phyloP scores from a whole-genome alignment of 1,284 basidiomycete genomes.

The Cryptococcus sp. region DNA sequence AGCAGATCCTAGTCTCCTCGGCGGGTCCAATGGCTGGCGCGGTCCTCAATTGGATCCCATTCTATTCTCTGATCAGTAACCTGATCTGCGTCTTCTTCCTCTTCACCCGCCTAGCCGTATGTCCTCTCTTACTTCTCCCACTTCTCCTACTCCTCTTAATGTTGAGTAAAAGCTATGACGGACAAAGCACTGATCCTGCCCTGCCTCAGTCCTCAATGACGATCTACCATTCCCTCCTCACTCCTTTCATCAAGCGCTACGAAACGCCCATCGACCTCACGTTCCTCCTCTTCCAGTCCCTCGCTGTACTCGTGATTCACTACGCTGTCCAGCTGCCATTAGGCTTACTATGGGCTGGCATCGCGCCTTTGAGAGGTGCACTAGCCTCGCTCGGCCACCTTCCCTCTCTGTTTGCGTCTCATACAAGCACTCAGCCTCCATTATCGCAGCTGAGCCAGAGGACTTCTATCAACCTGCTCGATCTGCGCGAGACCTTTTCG shows the following conservation, averaged over 20 bases:
- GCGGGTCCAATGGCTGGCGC: background rate
- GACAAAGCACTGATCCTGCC: background rate
- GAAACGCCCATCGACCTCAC: constrained; percentile 44
- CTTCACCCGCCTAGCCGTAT: constrained; percentile 30
- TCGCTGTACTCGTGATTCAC: constrained; percentile 22
- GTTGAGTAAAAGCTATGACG: background rate
- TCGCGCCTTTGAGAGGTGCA: background rate
- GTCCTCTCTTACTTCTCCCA: constrained; percentile 2
- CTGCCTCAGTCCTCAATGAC: constrained; percentile 26
- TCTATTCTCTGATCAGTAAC: constrained; percentile 35
- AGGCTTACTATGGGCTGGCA: background rate
- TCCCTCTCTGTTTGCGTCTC: background rate
- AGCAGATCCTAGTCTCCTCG: background rate
- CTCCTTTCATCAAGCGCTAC: constrained; percentile 28
- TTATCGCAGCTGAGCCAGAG: background rate
- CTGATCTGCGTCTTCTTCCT: constrained; percentile 24
- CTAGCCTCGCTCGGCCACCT: background rate
- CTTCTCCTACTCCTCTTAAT: background rate
- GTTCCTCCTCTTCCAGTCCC: constrained; percentile 28
- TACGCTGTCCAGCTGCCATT: constrained; percentile 16
- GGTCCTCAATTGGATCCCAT: constrained; percentile 16
- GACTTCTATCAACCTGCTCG: background rate
- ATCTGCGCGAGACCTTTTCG: background rate
- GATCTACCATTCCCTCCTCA: constrained; percentile 26
- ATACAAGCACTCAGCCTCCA: background rate